A percentile compares a stretch with the other conserved stretches of the same genome.
These are phyloP conservation scores for Melanogaster broomeanus DNA, from an alignment of 768 basidiomycete genomes.

Conservation along the genomic window DNA sequence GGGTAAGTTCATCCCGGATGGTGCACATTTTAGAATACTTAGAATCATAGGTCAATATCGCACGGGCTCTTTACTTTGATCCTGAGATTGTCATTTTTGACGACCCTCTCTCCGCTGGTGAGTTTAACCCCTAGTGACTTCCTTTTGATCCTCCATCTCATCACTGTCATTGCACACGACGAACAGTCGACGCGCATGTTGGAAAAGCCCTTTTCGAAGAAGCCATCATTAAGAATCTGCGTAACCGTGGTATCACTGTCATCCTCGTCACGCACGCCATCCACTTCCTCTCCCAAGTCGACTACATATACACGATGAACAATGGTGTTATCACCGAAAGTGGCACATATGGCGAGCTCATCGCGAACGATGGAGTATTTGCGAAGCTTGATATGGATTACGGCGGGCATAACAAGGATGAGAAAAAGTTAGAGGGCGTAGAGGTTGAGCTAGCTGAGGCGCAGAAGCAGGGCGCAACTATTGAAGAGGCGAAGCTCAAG, in stretches of 20 bases:
- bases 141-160: background rate
- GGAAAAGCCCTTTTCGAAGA: conserved; percentile 67
- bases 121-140: conserved; percentile 6
- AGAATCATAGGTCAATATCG: conserved; percentile 59
- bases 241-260: conserved; percentile 48
- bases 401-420: conserved; percentile 46
- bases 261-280: conserved; percentile 58
- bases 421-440: conserved; percentile 33
- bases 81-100: conserved; percentile 65
- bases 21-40: background rate
- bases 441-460: conserved; percentile 21
- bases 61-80: conserved; percentile 65
- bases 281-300: conserved; percentile 53
- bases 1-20: conserved; percentile 34
- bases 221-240: conserved; percentile 53
- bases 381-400: conserved; percentile 61
- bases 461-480: conserved; percentile 10
- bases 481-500: conserved; percentile 41
- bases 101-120: conserved; percentile 66
- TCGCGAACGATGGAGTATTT: conserved; percentile 52
- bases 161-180: background rate
- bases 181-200: conserved; percentile 73
- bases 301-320: conserved; percentile 50
- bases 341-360: conserved; percentile 56
- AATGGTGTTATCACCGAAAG: conserved; percentile 48